Base-by-base conservation (phyloP, 2,329 filamentous ascomycete genomes). In the Botrytis sinoallii region DNA sequence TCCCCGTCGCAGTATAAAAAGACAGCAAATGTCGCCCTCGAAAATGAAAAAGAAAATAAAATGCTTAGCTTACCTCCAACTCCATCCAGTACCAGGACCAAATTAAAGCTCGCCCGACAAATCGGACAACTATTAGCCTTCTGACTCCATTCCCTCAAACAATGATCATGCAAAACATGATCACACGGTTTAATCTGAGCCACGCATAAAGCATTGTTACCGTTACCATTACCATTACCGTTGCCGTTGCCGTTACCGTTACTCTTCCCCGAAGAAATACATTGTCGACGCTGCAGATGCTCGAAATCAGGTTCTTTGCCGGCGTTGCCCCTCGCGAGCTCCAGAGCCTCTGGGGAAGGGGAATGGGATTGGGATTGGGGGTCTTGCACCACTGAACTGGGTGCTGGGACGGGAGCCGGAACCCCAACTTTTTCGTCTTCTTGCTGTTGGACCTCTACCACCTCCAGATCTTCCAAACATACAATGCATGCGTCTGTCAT, bases 91-190 rank as follows among this genome's bases (percentile, higher is more conserved):
- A 99, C 90, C 81, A 96, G 90, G 77, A 99, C 95, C 79, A 92
- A 85, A 83, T 98, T 95, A 85, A 99, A 98, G 76, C 88, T 90
- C 79, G 93, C 92, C 78, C 96, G 93, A 84, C 96, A 99, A 83
- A 99, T 97, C 64, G 96, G 96, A 83, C 96, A 99, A 82, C 95
- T 98, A 84, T 98, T 99, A 76, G 96, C 95, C 82, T 97, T 92
- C 84, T 97, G 93, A 64, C 95, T 94, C 96, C 96, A 99, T 78
- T 94, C 93, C 79, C 92, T 92, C 78, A 99, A 88, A 83, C 96
- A 99, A 70, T 92, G 90, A 84, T 99, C 92, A 84, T 99, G 96
- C 78, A 99, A 87, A 78, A 95, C 89, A 85, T 99, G 97, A 74
- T 93, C 93, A 83, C 96, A 99, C 65, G 94, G 91, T 75, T 90